Base-by-base conservation (phyloP, 2,329 filamentous ascomycete species). In the Colletotrichum graminicola region DNA sequence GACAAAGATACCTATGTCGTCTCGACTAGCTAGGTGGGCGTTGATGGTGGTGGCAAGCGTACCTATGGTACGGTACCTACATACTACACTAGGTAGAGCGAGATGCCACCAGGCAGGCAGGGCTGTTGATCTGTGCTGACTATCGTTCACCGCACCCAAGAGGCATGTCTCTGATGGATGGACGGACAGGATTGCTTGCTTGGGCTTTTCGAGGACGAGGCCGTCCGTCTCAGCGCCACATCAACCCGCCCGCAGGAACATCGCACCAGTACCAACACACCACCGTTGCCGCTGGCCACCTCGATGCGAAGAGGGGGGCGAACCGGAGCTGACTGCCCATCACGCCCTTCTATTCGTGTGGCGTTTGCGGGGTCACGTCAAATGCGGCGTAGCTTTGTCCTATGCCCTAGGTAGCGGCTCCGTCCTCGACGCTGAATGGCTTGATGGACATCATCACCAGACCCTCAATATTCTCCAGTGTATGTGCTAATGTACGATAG, bases 371-470 rank as follows among this genome's bases (percentile, higher is more conserved):
- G 64, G 47, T 14, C 23, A 23, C 26, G 18, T 47, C 61, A 47
- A 56, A 56, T 56, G 51, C 56, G 52, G 49, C 65, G 47, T 64
- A 49, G 60, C 39, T 36, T 23, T 2, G 29, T 64, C 29, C 52
- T 52, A 34, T 43, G 29, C 14, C 36, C 41, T 45, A 21, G 26
- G 26, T n/a, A n/a, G 41, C 26, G 49, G 66, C 59, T 52, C n/a
- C 61, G n/a, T 59, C n/a, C 43, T 57, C 29, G 36, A 66, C 23
- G 23, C 49, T 60, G 45, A 36, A 36, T 65, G 52, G 66, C 52
- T 52, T 66, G 45, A 60, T 23, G n/a, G 29, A 45, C 29, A 36
- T 60, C 54, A 39, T 69, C 66, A 66, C 54, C 45, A 41, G 66
- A 18, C 61, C 62, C 66, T 47, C 62, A 54, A 66, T 60, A 45